phyloP scores from a whole-genome alignment of 2,329 filamentous ascomycete genomes.

The Septoria linicola region DNA sequence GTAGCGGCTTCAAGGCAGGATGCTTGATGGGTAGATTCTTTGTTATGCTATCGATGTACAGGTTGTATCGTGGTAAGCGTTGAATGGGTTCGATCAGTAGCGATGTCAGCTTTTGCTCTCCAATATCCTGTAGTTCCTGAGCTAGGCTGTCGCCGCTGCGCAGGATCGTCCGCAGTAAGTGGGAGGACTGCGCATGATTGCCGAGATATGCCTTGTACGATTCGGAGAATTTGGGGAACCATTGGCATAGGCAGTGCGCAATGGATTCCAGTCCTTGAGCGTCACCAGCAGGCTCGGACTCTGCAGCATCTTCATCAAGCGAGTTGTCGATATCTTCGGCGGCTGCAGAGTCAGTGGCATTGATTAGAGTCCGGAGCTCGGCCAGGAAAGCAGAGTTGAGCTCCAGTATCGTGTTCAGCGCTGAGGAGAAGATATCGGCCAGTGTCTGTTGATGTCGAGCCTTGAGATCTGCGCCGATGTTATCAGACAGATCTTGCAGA shows the following conservation, averaged over 20 bases:
- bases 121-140: slow-evolving; percentile 73
- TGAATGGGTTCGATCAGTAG: slow-evolving; percentile 96
- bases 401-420: slow-evolving; percentile 75
- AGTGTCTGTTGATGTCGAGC: slow-evolving; percentile 46
- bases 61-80: slow-evolving; percentile 85
- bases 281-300: slow-evolving; percentile 56
- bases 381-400: slow-evolving; percentile 79
- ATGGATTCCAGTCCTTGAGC: slow-evolving; percentile 67
- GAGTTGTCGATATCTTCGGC: slow-evolving; percentile 69
- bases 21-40: slow-evolving; percentile 81
- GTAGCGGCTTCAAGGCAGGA: slow-evolving; percentile 75
- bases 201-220: slow-evolving; percentile 93
- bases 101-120: slow-evolving; percentile 87
- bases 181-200: slow-evolving; percentile 82
- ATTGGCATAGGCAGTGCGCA: slow-evolving; percentile 78
- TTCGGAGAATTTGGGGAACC: slow-evolving; percentile 88
- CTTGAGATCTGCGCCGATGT: slow-evolving; percentile 77
- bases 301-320: slow-evolving; percentile 50
- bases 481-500: slow-evolving; percentile 76
- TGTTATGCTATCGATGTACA: slow-evolving; percentile 94
- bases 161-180: slow-evolving; percentile 74
- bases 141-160: slow-evolving; percentile 76
- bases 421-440: slow-evolving; percentile 77
- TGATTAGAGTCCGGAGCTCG: slow-evolving; percentile 71
- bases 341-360: slow-evolving; percentile 79